Conservation (phyloP, 306 rosid species). For the Cicer judaicum region DNA sequence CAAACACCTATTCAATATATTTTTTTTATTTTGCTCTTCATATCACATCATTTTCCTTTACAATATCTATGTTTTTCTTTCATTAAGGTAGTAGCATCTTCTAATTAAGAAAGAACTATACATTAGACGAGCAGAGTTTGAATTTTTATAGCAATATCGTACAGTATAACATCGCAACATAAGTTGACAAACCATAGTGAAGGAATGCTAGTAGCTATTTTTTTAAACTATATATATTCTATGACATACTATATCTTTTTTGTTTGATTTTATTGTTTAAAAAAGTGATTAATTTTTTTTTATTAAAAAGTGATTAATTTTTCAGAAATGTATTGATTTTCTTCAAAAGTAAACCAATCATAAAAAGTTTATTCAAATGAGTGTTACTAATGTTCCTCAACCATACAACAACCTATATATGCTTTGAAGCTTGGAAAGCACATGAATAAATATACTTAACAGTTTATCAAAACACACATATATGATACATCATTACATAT, state of each 20-base stretch:
- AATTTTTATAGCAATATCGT: no score
- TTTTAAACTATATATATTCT: no score
- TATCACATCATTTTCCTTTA: no score
- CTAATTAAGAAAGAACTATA: no score
- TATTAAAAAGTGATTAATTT: not conserved
- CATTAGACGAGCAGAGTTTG: no score
- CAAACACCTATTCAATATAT: no score
- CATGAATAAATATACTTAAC: not conserved
- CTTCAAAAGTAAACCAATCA: not conserved
- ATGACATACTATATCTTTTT: no score
- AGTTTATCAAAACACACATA: not conserved
- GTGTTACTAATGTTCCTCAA: not conserved
- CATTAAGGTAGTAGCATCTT: no score
- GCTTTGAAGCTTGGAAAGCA: slow-evolving; percentile 11
- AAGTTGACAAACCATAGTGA: slow-evolving; percentile 16
- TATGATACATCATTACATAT: slow-evolving; percentile 30
- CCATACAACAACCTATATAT: slow-evolving; percentile 7
- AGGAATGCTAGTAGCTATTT: no score
- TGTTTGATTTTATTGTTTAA: no score
- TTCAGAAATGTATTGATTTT: not conserved
- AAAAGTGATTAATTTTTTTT: not conserved
- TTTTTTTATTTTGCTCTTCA: no score
- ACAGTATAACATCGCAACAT: not conserved
- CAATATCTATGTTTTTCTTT: no score
- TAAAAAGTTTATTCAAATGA: not conserved